Evolutionary conservation across 2,329 filamentous ascomycete species (phyloP).

Genomic region (Botrytis sinoallii): DNA sequence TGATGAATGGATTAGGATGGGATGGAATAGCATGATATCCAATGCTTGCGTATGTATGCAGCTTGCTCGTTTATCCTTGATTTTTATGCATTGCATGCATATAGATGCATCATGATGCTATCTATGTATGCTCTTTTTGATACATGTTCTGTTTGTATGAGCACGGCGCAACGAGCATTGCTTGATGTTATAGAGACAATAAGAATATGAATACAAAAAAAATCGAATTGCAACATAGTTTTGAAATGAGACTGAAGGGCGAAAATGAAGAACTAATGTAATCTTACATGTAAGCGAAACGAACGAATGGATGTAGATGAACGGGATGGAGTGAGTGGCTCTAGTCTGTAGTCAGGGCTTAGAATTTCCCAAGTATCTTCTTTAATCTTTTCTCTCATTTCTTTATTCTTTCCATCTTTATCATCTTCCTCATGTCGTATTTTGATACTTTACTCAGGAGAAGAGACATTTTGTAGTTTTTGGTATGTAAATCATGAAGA

Average conservation of each 20-base stretch:
- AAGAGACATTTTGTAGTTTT: not conserved
- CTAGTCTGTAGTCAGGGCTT: not conserved
- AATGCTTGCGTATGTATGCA: not conserved
- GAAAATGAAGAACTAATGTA: not conserved
- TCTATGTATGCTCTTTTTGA: not conserved
- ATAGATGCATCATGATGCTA: not conserved
- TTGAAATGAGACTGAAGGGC: not conserved
- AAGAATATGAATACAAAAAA: not conserved
- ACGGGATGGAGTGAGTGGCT: not conserved
- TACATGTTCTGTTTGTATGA: not conserved
- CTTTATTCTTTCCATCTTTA: not conserved
- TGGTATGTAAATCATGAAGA: too few relatives aligned
- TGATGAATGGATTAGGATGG: slow-evolving; percentile 6
- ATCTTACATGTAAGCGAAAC: not conserved
- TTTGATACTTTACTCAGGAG: not conserved
- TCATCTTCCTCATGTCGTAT: not conserved
- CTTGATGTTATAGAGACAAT: slow-evolving; percentile 5
- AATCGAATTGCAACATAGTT: not conserved
- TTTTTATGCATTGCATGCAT: slow-evolving; percentile 1
- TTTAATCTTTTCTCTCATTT: not conserved
- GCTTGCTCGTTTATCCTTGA: not conserved
- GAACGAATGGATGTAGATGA: not conserved
- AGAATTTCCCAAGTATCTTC: not conserved
- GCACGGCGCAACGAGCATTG: not conserved
- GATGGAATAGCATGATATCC: slow-evolving; percentile 11